phyloP scores from a whole-genome alignment of 2,329 filamentous ascomycete genomes.

The Pleomassaria siparia region DNA sequence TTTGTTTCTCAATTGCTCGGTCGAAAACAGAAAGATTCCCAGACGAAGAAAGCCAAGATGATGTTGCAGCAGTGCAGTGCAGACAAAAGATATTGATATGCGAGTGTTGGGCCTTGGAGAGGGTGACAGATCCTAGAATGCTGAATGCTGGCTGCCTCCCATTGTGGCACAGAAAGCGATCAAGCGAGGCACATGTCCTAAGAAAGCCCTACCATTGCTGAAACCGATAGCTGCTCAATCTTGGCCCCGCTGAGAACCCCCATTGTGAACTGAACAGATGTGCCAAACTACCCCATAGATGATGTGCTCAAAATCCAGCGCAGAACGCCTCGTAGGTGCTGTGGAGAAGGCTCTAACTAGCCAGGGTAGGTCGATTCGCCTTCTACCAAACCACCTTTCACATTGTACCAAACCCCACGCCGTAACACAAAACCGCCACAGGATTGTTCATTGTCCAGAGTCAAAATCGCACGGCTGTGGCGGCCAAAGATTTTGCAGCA shows the following conservation, averaged over 20 bases:
- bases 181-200: conserved; percentile 1
- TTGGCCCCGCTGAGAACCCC: conserved; percentile 34
- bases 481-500: conserved; percentile 22
- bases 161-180: background rate
- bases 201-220: conserved; percentile 26
- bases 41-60: conserved; percentile 8
- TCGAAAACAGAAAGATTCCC: conserved; percentile 11
- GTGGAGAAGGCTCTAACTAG: too few relatives aligned
- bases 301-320: conserved; percentile 43
- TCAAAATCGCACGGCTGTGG: conserved; percentile 30
- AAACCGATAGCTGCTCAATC: conserved; percentile 29
- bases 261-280: conserved; percentile 41
- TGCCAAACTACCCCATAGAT: too few relatives aligned
- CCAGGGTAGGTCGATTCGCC: conserved; percentile 27
- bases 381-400: conserved; percentile 30
- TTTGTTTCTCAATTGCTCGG: background rate
- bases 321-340: conserved; percentile 43
- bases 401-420: conserved; percentile 27
- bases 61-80: too few relatives aligned
- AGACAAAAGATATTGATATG: conserved; percentile 8
- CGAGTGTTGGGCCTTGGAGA: background rate
- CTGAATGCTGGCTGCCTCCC: background rate
- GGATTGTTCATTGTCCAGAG: conserved; percentile 31
- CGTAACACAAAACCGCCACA: conserved; percentile 33
- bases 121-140: conserved; percentile 11